These are phyloP conservation scores for Chalaropsis ovoidea DNA, from an alignment of 2,329 filamentous ascomycete genomes.

Conservation along the genomic window DNA sequence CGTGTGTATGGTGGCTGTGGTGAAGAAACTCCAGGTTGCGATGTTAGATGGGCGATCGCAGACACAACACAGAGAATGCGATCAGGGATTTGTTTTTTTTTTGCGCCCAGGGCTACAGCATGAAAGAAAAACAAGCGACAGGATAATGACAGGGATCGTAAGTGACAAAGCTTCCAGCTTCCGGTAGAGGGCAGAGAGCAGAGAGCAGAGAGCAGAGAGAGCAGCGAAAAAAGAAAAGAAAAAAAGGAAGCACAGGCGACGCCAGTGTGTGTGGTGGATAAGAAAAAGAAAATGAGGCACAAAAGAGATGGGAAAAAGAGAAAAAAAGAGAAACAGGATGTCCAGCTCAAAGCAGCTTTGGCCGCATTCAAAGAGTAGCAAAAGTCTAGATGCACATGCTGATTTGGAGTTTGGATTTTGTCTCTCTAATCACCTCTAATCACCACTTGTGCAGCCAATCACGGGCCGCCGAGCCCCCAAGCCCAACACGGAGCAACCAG, in stretches of 20 bases:
- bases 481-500: background rate
- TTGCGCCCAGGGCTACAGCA: constrained; percentile 18
- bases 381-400: constrained; percentile 24
- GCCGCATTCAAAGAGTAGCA: constrained; percentile 19
- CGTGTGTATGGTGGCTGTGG: background rate
- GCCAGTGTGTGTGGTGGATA: background rate
- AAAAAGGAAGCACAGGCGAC: background rate
- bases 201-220: too few relatives aligned
- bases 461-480: background rate
- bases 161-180: background rate
- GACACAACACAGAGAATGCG: constrained; percentile 26
- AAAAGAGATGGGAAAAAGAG: background rate
- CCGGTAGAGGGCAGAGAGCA: too few relatives aligned
- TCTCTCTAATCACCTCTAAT: constrained; percentile 6
- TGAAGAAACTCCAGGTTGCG: constrained; percentile 16
- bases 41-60: constrained; percentile 18
- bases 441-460: constrained; percentile 3
- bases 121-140: constrained; percentile 26
- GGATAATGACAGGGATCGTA: background rate
- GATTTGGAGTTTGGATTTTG: constrained; percentile 13
- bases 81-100: constrained; percentile 25
- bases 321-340: constrained; percentile 20
- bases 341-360: constrained; percentile 12
- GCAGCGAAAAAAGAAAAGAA: background rate
- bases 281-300: constrained; percentile 23